Evolutionary conservation across 441 rosid genomes (phyloP), one percentile per base, ranked within the genome.

Genomic region (Omphalea diandra): DNA sequence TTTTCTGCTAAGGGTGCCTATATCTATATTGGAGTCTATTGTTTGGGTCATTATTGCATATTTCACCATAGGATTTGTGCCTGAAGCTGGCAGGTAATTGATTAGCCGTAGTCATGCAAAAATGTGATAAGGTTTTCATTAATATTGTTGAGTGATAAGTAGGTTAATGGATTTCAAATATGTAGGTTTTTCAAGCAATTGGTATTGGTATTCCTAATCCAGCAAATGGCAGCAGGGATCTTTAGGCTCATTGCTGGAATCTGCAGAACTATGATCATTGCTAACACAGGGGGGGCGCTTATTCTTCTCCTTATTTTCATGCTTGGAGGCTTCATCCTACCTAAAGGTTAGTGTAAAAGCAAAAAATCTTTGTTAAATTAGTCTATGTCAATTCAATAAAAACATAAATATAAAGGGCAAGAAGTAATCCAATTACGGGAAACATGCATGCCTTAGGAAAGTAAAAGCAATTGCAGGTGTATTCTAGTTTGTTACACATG

Each of bases 261-360:
- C 0, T 86, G 94, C 64, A 86, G 88, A 75, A 84, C 90, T 26
- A 88, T 89, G 91, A 85, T 85, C 63, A 77, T 89, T 50, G 87
- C 97, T 0, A 84, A 83, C 47, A 87, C 91, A 0, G 94, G 94
- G 0, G 95, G 97, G 2, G 80, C 80, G 41, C 77, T 86, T 2
- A 63, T 66, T 75, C 83, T 89, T 3, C 81, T 89, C 4, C 75
- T 90, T 4, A 67, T 87, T 58, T 83, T 93, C 84, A 64, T 90
- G 80, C 83, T 90, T 1, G 96, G 97, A 65, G 97, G 96, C 2
- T 93, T 93, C 80, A 85, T 90, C 44, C 68, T 89, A 59, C 91
- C 97, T 17, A 77, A 75, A 81, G 69, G 97, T 91, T 49, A 72
- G 75, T 18, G 7, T 6, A 2, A 46, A 2, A 9, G 29, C 31